These are phyloP conservation scores for Sungouiozyma ichnusensis DNA, from an alignment of 805 yeast genomes.

Conservation along the genomic window DNA sequence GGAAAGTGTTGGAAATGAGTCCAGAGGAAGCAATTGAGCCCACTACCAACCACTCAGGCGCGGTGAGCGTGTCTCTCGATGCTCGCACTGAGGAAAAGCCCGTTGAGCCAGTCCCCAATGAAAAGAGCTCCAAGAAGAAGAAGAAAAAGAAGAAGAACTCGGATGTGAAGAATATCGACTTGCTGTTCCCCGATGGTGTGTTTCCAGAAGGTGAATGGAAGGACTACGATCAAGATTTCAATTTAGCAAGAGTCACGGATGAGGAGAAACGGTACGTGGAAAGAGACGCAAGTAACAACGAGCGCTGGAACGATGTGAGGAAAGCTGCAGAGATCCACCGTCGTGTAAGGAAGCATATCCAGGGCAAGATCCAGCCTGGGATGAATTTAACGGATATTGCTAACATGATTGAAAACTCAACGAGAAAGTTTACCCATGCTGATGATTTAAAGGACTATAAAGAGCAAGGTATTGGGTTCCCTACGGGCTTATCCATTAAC, in stretches of 20 bases:
- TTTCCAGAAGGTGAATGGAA: conserved; percentile 85
- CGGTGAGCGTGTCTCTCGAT: no score
- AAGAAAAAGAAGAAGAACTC: conserved; percentile 46
- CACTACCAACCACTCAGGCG: no score
- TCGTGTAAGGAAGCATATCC: conserved; percentile 75
- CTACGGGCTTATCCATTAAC: conserved; percentile 92
- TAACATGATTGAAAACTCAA: conserved; percentile 76
- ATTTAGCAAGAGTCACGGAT: conserved; percentile 64
- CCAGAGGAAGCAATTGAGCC: no score
- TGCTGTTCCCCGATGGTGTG: conserved; percentile 55
- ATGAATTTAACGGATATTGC: conserved; percentile 87
- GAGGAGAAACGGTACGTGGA: conserved; percentile 80
- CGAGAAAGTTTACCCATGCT: conserved; percentile 61
- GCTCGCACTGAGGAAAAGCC: not conserved
- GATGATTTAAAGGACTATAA: conserved; percentile 38
- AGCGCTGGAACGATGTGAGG: conserved; percentile 77
- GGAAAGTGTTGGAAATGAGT: no score
- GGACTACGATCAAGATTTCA: conserved; percentile 58
- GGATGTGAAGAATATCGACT: conserved; percentile 51
- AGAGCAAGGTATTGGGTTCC: conserved; percentile 88
- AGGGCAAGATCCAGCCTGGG: conserved; percentile 71
- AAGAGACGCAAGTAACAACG: conserved; percentile 38
- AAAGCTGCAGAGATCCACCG: conserved; percentile 96
- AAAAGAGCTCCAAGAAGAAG: conserved; percentile 37
- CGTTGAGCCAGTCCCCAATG: no score